These are phyloP conservation scores for Tanozyma kutaoensis DNA, from an alignment of 805 yeast species.

Conservation along the genomic window DNA sequence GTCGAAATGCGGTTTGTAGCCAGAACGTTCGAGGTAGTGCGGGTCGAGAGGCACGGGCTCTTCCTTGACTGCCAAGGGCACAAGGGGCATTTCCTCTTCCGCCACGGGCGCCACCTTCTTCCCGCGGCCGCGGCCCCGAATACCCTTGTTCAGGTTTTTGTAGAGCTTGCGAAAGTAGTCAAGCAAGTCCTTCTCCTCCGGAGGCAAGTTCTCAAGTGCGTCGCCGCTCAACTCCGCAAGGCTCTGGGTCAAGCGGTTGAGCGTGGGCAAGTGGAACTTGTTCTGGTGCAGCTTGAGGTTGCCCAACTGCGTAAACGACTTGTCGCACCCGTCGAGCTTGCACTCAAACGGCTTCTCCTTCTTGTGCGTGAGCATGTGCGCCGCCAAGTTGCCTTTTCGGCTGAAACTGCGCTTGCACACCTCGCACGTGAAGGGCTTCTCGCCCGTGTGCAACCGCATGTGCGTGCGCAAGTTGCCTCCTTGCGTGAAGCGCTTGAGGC, in stretches of 20 bases:
- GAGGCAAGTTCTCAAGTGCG: slow-evolving; percentile 33
- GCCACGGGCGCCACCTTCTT: background rate
- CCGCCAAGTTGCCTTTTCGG: slow-evolving; percentile 84
- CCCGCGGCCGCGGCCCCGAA: slow-evolving; percentile 74
- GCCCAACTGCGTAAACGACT: slow-evolving; percentile 83
- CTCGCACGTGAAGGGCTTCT: slow-evolving; percentile 76
- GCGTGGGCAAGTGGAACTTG: slow-evolving; percentile 65
- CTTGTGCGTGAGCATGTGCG: slow-evolving; percentile 75
- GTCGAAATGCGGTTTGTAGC: too few relatives aligned
- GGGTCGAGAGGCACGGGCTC: too few relatives aligned
- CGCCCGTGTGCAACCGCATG: slow-evolving; percentile 79
- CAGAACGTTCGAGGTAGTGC: too few relatives aligned
- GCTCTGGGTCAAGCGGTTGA: slow-evolving; percentile 52
- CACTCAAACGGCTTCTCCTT: slow-evolving; percentile 70
- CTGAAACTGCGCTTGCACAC: slow-evolving; percentile 69
- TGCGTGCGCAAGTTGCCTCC: slow-evolving; percentile 87
- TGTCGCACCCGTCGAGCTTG: slow-evolving; percentile 68
- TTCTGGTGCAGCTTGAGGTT: slow-evolving; percentile 92
- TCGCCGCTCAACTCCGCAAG: slow-evolving; percentile 48
- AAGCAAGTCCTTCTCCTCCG: slow-evolving; percentile 54
- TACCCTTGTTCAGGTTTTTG: slow-evolving; percentile 83
- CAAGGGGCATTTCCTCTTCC: too few relatives aligned
- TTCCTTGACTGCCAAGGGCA: too few relatives aligned
- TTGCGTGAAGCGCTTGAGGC: slow-evolving; percentile 77
- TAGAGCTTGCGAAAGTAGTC: slow-evolving; percentile 72